Conservation (phyloP, 2,329 filamentous ascomycete species). For the Westerdykella aurantiaca region DNA sequence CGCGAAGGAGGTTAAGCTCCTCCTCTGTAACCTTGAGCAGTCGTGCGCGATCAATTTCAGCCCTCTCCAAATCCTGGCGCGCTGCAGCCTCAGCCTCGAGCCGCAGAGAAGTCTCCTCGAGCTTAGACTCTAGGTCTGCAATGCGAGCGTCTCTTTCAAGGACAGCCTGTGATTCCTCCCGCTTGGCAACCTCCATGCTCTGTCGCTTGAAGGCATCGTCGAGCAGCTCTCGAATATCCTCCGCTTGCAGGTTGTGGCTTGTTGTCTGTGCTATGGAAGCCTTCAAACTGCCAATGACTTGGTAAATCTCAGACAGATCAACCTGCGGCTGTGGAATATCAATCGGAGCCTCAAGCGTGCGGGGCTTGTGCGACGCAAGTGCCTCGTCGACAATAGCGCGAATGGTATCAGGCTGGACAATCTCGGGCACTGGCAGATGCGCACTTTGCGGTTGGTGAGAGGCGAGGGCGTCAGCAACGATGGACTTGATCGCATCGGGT, state of each 20-base stretch:
- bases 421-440: conserved; percentile 15
- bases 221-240: conserved; percentile 37
- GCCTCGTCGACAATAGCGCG: conserved; percentile 33
- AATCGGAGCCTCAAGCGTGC: conserved; percentile 24
- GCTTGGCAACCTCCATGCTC: conserved; percentile 23
- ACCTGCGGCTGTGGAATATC: conserved; percentile 33
- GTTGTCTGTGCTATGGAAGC: conserved; percentile 44
- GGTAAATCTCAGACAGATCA: conserved; percentile 42
- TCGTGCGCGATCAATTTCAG: conserved; percentile 41
- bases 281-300: conserved; percentile 45
- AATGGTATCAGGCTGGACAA: conserved; percentile 30
- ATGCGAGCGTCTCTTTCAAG: conserved; percentile 32
- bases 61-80: conserved; percentile 40
- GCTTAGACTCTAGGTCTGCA: conserved; percentile 30
- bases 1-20: conserved; percentile 43
- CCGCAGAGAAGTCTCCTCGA: conserved; percentile 29
- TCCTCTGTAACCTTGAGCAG: conserved; percentile 47
- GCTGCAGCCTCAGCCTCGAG: conserved; percentile 39
- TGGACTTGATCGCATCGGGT: conserved; percentile 22
- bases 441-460: conserved; percentile 18
- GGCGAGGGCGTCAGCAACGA: conserved; percentile 24
- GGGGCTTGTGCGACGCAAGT: conserved; percentile 26
- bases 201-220: conserved; percentile 36
- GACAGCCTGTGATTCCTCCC: conserved; percentile 24
- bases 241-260: conserved; percentile 41